Evolutionary conservation across 2,329 filamentous ascomycete species (phyloP), one percentile per base, ranked within the genome.

Genomic region (Fusarium nematophilum): DNA sequence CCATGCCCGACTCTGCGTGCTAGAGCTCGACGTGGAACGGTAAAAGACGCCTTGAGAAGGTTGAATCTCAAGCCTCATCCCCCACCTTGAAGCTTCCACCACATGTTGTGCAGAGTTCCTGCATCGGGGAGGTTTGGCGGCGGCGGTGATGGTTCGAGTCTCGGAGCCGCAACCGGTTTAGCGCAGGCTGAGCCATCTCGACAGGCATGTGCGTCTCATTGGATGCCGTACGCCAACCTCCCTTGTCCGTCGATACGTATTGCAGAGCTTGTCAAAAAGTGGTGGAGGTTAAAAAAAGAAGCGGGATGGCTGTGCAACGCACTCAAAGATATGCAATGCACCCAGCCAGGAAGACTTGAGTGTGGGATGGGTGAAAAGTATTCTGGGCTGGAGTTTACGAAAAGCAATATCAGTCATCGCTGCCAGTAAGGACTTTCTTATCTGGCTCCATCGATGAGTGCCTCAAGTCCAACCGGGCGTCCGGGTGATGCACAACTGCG

Each of bases 281-380:
- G 43, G 37, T 45, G 15, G 59, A 55, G 58, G 53, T 66, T 66
- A 69, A 63, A 68, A 69, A 69, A 69, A 69, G 66, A 69, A 68
- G 64, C 66, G 62, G 53, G 57, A 69, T 64, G 66, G 66, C 66
- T 64, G 66, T 69, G 66, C 66, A 69, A 59, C 62, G 30, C 40
- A 64, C 21, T 21, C 6, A 21, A 21, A 21, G 6, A 21, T 21
- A 21, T 21, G 21, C 21, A 21, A 21, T 21, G 21, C 21, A 21
- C 21, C 21, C 6, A 21, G 21, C 4, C 21, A 21, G 6, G 21
- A 21, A 21, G 21, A 21, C 6, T 21, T 21, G 21, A 21, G 21
- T 4, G 21, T 21, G 21, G n/a, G 21, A 21, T 21, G 6, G 21
- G 21, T 21, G 21, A 21, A 21, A 21, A 21, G 21, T 21, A 21